A percentile compares a stretch with the other conserved stretches of the same genome.
Conservation (phyloP, 164 flowering plant species). For the Malania oleifera region DNA sequence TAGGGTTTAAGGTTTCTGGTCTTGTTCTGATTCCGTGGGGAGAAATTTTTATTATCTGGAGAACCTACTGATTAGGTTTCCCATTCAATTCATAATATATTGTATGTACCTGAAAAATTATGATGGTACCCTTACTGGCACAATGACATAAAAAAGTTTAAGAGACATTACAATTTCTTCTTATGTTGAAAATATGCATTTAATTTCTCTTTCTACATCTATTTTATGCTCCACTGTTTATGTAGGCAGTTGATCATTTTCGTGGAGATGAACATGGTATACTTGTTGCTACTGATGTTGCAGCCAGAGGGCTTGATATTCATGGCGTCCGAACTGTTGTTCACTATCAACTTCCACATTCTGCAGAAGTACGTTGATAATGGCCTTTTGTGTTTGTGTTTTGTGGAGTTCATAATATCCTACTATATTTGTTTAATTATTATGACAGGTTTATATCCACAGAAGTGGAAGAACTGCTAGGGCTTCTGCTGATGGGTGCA, state of each 20-base stretch:
- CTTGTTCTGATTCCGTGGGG: too few relatives aligned
- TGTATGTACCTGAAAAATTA: too few relatives aligned
- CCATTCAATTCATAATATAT: too few relatives aligned
- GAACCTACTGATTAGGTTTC: too few relatives aligned
- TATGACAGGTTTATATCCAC: slow-evolving; percentile 77
- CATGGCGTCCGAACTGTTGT: slow-evolving; percentile 90
- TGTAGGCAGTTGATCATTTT: slow-evolving; percentile 89
- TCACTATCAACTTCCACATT: slow-evolving; percentile 96
- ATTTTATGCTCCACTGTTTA: not conserved
- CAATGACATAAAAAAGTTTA: too few relatives aligned
- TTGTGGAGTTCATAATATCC: not conserved
- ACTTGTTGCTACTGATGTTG: slow-evolving; percentile 94
- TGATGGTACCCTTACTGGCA: too few relatives aligned
- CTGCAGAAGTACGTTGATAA: slow-evolving; percentile 65
- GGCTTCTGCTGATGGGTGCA: slow-evolving; percentile 90
- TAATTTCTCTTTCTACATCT: not conserved
- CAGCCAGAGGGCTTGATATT: slow-evolving; percentile 95
- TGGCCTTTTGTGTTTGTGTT: not conserved
- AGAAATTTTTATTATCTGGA: too few relatives aligned
- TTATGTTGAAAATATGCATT: not conserved
- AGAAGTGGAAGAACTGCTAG: slow-evolving; percentile 99
- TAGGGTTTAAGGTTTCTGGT: too few relatives aligned
- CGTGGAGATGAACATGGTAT: slow-evolving; percentile 68
- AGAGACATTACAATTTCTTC: too few relatives aligned
- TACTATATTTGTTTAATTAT: slow-evolving; percentile 7